Base-by-base conservation (phyloP, 371 early-diverging fungal genomes). In the Mortierella sp. region DNA sequence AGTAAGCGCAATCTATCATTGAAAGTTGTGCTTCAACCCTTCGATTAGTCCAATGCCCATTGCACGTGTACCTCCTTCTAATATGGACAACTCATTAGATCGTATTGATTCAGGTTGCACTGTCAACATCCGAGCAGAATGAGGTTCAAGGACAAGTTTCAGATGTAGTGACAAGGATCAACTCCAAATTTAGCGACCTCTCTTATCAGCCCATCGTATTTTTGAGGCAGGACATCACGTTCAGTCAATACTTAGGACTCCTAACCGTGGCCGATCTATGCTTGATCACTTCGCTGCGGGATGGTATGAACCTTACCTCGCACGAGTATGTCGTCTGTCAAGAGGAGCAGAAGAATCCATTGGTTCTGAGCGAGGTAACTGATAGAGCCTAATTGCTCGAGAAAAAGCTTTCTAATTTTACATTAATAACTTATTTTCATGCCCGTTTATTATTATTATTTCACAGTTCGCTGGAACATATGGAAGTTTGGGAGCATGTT, bases 241-340 rank as follows among this genome's bases (percentile, higher is more conserved):
- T 90, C 75, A 89, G 90, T 61, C 96, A 98, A 74, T 95, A 98
- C 68, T 87, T 96, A 72, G 99, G 97, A 5, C 87, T 99, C 37
- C 90, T 99, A 59, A 90, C 93, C n/a, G 90, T 94, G 30, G 97
- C 97, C 8, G 98, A 99, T 84, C 91, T 95, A 12, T 94, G 97
- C 74, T 83, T 98, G 2, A 95, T 99, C 72, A 98, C 98, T 1
- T 91, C 95, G 5, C 84, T 99, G 20, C 91, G 97, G 49, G 99
- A 98, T 83, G 99, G 99, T 26, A 98, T 98, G 99, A 99, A 99
- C 84, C 87, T 97, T 14, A 97, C 97, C 3, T 96, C 97, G 3
- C 96, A 97, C 78, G 99, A 99, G 85, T 98, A 94, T 77, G 92
- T 98, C 63, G 95, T 94, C 14, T 97, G 97, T 83, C 97, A 97